Conservation (phyloP, 129 eudicot species). For the Flaveria bidentis region DNA sequence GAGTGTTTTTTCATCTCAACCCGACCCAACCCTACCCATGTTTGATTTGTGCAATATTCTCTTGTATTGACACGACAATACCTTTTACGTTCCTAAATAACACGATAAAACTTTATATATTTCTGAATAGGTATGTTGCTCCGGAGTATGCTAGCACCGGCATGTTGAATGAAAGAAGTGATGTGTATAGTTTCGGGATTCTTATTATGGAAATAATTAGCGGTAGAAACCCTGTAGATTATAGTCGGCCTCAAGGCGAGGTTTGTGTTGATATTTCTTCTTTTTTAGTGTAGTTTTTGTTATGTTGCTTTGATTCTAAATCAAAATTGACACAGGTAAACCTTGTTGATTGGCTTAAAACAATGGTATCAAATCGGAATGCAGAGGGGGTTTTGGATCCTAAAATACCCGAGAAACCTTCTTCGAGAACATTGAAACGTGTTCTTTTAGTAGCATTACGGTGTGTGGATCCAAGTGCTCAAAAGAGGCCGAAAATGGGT, state of each 20-base stretch:
- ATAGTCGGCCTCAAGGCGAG: constrained; percentile 91
- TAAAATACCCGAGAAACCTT: constrained; percentile 78
- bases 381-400: constrained; percentile 89
- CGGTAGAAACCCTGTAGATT: constrained; percentile 90
- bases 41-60: not conserved
- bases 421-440: constrained; percentile 89
- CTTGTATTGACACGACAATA: not conserved
- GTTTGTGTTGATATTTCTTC: constrained; percentile 40
- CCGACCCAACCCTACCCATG: too few species aligned
- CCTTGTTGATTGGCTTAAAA: constrained; percentile 88
- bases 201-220: constrained; percentile 83
- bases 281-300: not conserved
- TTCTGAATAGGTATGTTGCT: constrained; percentile 70
- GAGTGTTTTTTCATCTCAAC: too few species aligned
- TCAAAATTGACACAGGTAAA: constrained; percentile 51
- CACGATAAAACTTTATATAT: not conserved
- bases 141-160: constrained; percentile 97
- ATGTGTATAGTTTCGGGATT: constrained; percentile 92
- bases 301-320: constrained; percentile 22
- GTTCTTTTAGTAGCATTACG: constrained; percentile 81
- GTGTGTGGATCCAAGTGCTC: constrained; percentile 91
- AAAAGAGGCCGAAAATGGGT: constrained; percentile 93
- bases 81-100: constrained; percentile 6
- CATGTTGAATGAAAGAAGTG: constrained; percentile 91
- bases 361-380: constrained; percentile 79